Conservation (phyloP, 495 filamentous ascomycete species). For the Jackrogersella minutella region DNA sequence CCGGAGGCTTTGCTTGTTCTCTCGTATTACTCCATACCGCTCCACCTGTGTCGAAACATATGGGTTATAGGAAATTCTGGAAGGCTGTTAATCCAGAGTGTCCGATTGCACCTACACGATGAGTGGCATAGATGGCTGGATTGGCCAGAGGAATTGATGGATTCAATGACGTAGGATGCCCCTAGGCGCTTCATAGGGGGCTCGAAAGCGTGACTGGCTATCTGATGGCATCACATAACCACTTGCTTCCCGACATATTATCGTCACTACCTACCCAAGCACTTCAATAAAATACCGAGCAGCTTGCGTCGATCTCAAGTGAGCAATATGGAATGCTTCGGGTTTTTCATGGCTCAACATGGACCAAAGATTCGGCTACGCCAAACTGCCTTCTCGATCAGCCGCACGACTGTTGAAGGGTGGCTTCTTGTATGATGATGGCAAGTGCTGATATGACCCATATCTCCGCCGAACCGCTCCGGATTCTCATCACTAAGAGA, state of each 20-base stretch:
- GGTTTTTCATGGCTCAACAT: neutral
- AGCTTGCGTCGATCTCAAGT: too few relatives aligned
- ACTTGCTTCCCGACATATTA: too few relatives aligned
- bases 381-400: neutral
- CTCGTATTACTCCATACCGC: slow-evolving; percentile 23
- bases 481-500: neutral
- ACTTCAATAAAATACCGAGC: too few relatives aligned
- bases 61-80: slow-evolving; percentile 26
- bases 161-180: neutral
- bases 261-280: too few relatives aligned
- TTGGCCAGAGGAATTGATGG: slow-evolving; percentile 26
- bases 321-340: too few relatives aligned
- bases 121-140: slow-evolving; percentile 33
- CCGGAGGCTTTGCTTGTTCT: slow-evolving; percentile 31
- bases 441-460: neutral
- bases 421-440: neutral
- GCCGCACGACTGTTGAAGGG: neutral
- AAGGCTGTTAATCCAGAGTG: slow-evolving; percentile 9
- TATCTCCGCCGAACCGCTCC: neutral
- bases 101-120: slow-evolving; percentile 25
- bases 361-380: neutral
- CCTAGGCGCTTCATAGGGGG: neutral
- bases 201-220: too few relatives aligned
- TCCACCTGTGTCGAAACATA: slow-evolving; percentile 22
- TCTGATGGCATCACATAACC: too few relatives aligned